phyloP scores from a whole-genome alignment of 768 basidiomycete genomes.

The Gelatoporia subvermispora region DNA sequence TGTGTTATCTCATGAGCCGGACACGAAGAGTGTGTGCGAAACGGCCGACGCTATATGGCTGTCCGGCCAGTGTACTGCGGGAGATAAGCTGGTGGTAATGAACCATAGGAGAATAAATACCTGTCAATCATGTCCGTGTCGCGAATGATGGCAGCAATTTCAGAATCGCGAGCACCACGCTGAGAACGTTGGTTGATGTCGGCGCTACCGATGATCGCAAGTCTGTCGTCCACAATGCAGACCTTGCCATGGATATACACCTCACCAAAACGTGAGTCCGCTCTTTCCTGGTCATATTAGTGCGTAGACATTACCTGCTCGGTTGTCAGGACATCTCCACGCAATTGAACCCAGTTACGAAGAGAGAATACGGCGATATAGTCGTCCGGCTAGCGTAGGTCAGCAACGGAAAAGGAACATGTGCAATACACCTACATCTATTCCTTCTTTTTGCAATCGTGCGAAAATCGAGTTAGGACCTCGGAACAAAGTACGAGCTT shows the following conservation, averaged over 20 bases:
- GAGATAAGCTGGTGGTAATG: background rate
- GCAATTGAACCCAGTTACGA: conserved; percentile 90
- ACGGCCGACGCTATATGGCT: conserved; percentile 91
- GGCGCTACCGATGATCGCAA: conserved; percentile 92
- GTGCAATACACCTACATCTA: conserved; percentile 58
- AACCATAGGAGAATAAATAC: background rate
- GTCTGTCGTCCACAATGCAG: conserved; percentile 89
- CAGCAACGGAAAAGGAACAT: background rate
- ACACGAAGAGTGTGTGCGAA: conserved; percentile 94
- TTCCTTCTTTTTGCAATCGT: conserved; percentile 77
- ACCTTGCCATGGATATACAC: conserved; percentile 89
- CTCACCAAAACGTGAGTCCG: conserved; percentile 29
- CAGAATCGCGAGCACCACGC: conserved; percentile 94
- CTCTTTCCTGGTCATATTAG: background rate
- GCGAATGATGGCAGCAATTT: conserved; percentile 85
- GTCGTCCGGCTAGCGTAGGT: conserved; percentile 69
- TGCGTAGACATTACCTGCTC: conserved; percentile 58
- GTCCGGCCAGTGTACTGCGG: conserved; percentile 84
- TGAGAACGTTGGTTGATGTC: conserved; percentile 98
- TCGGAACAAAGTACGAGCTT: conserved; percentile 82
- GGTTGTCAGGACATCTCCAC: conserved; percentile 77
- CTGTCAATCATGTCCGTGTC: conserved; percentile 98
- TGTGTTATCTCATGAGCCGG: conserved; percentile 93
- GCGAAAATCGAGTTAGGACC: conserved; percentile 92
- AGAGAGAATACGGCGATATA: conserved; percentile 90